These are phyloP conservation scores for Mycena belliarum DNA, from an alignment of 768 basidiomycete species.

Conservation along the genomic window DNA sequence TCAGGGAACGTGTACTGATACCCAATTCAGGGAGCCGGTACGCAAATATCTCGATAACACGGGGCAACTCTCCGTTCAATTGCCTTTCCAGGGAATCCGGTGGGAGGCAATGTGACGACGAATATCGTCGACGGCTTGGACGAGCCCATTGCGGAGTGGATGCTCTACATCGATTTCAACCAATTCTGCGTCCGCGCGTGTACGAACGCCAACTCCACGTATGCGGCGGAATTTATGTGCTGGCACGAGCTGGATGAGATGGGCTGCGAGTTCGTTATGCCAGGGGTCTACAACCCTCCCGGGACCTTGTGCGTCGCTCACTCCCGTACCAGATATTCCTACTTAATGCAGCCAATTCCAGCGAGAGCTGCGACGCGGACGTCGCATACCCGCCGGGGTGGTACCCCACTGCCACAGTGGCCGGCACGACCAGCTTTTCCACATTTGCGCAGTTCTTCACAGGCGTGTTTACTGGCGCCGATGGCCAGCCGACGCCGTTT, in stretches of 20 bases:
- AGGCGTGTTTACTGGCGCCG: conserved; percentile 32
- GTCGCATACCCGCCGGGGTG: conserved; percentile 49
- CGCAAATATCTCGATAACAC: too few species aligned
- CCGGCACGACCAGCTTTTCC: conserved; percentile 40
- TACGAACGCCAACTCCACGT: conserved; percentile 38
- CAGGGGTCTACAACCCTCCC: conserved; percentile 43
- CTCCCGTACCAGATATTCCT: too few species aligned
- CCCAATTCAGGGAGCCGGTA: too few species aligned
- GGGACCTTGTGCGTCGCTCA: conserved; percentile 39
- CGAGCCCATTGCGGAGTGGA: conserved; percentile 42
- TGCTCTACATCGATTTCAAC: conserved; percentile 39
- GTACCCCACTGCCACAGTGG: conserved; percentile 43
- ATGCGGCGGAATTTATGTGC: conserved; percentile 1
- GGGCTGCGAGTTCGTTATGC: conserved; percentile 49
- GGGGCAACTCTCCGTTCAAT: too few species aligned
- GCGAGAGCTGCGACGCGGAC: conserved; percentile 46
- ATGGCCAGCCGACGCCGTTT: conserved; percentile 25
- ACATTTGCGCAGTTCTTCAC: conserved; percentile 47
- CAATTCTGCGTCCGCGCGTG: conserved; percentile 46
- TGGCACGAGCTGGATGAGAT: conserved; percentile 27
- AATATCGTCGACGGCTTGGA: conserved; percentile 40
- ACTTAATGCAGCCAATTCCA: conserved; percentile 10
- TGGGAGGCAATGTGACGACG: conserved; percentile 49
- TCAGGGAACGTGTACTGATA: too few species aligned
- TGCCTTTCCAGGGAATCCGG: conserved; percentile 43